Percentiles rank a stretch among this genome's conserved stretches.
Conservation (phyloP, 192 early-diverging fungal species). For the Rhizoclosmatium sp. region DNA sequence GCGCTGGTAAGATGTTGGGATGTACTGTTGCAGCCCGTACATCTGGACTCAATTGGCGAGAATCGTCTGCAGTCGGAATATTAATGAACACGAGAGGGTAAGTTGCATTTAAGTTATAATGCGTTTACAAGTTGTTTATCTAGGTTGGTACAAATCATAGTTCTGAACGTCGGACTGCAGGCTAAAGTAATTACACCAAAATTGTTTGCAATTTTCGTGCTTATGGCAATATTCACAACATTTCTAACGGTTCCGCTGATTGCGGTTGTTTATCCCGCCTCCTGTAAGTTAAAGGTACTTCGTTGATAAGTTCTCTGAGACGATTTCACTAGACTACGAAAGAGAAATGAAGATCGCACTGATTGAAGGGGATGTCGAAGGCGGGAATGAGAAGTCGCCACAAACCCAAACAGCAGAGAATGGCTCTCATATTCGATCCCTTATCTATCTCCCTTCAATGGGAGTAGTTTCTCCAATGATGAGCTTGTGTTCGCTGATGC, state of each 20-base stretch:
- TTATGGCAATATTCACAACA: constrained; percentile 88
- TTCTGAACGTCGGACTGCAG: constrained; percentile 88
- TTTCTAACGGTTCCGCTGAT: constrained; percentile 86
- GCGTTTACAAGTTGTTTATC: neutral
- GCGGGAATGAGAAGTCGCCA: neutral
- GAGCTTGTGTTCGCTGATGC: constrained; percentile 16
- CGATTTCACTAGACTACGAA: neutral
- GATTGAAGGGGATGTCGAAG: neutral
- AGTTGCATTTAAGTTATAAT: neutral
- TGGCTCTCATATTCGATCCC: constrained; percentile 6
- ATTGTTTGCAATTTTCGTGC: constrained; percentile 75
- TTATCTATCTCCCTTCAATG: constrained; percentile 29
- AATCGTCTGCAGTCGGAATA: constrained; percentile 84
- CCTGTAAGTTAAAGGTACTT: constrained; percentile 5
- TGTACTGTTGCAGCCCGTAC: constrained; percentile 54
- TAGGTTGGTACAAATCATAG: constrained; percentile 92
- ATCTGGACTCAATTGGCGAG: constrained; percentile 77
- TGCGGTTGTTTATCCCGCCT: constrained; percentile 69
- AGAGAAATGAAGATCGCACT: neutral
- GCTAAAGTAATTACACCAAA: constrained; percentile 76
- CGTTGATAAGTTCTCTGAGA: neutral
- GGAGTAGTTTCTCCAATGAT: constrained; percentile 20
- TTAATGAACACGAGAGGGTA: constrained; percentile 96
- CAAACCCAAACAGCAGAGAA: neutral
- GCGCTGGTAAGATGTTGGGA: constrained; percentile 86